These are phyloP conservation scores for Diaporthe aspalathi DNA, from an alignment of 2,329 filamentous ascomycete genomes.

Conservation along the genomic window DNA sequence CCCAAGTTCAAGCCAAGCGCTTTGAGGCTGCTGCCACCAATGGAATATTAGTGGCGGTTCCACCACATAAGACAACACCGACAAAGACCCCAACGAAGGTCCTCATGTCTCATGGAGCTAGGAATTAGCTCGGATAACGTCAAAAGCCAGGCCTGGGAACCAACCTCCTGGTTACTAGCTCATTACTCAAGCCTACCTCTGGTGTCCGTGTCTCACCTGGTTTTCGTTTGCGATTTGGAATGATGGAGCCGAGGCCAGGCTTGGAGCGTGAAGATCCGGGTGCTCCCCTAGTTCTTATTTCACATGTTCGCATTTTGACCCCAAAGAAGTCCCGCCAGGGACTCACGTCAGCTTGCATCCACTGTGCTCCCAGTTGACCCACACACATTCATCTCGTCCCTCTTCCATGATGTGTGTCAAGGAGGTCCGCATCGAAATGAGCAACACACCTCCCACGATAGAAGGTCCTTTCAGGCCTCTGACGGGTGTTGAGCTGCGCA, in stretches of 20 bases:
- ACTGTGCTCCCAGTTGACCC: too few species aligned
- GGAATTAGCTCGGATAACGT: background rate
- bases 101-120: background rate
- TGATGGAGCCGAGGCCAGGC: background rate
- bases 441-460: conserved; percentile 32
- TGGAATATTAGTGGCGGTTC: background rate
- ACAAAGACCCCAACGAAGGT: background rate
- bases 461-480: background rate
- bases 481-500: conserved; percentile 41
- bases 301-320: background rate
- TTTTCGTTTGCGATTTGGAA: background rate
- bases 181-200: background rate
- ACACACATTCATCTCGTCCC: background rate
- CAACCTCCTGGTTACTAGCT: background rate
- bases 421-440: background rate
- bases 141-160: background rate
- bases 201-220: conserved; percentile 2
- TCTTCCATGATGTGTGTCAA: background rate
- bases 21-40: conserved; percentile 22
- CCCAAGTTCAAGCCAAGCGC: conserved; percentile 11
- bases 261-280: background rate
- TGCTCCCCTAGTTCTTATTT: background rate
- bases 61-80: conserved; percentile 12
- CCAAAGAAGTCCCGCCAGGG: background rate
- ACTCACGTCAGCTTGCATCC: background rate